These are phyloP conservation scores for Sporothrix dimorphospora DNA, from an alignment of 2,329 filamentous ascomycete genomes.

Conservation along the genomic window DNA sequence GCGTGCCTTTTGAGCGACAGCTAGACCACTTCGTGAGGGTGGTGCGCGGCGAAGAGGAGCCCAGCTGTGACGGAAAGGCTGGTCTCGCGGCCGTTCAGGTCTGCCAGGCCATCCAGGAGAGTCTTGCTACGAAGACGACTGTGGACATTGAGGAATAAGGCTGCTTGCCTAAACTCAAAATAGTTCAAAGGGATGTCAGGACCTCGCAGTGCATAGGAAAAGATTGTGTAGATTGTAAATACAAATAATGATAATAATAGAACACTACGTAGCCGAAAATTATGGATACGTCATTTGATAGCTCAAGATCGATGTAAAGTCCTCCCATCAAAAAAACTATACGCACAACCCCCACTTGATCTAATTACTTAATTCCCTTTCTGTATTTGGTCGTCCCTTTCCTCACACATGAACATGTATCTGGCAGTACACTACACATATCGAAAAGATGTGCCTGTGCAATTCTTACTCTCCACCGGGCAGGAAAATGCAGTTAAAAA, in stretches of 20 bases:
- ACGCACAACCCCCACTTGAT: too few relatives aligned
- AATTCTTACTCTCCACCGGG: too few relatives aligned
- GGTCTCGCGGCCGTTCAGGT: conserved; percentile 1
- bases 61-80: conserved; percentile 7
- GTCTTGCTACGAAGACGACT: conserved; percentile 6
- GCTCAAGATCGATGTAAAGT: too few relatives aligned
- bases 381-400: too few relatives aligned
- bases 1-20: conserved; percentile 35
- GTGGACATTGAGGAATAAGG: not conserved
- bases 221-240: not conserved
- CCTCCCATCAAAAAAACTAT: too few relatives aligned
- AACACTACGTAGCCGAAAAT: too few relatives aligned
- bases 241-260: not conserved
- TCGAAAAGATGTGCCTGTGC: too few relatives aligned
- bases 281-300: too few relatives aligned
- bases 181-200: not conserved
- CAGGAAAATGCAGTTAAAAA: too few relatives aligned
- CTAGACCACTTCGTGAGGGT: conserved; percentile 23
- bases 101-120: conserved; percentile 8
- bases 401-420: too few relatives aligned
- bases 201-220: not conserved
- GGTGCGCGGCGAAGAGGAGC: conserved; percentile 7
- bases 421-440: too few relatives aligned
- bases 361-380: too few relatives aligned
- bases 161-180: not conserved